These are phyloP conservation scores for Takashimella koratensis DNA, from an alignment of 1,284 basidiomycete genomes.

Conservation along the genomic window DNA sequence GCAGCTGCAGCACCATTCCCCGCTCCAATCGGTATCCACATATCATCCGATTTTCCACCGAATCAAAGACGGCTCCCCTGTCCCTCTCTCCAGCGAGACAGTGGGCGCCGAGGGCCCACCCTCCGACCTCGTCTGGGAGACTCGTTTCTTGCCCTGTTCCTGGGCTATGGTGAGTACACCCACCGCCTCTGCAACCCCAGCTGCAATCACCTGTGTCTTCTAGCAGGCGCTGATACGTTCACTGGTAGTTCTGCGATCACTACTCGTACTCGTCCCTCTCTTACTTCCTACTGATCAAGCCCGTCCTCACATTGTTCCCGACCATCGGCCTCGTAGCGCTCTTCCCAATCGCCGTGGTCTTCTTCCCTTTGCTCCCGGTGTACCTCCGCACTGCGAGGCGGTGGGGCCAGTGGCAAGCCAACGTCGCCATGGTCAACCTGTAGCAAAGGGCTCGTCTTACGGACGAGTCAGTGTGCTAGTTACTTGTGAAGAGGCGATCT, in stretches of 20 bases:
- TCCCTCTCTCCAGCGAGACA: background rate
- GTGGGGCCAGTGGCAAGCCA: conserved; percentile 46
- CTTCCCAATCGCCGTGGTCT: conserved; percentile 29
- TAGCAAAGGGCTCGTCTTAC: too few relatives aligned
- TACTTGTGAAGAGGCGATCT: too few relatives aligned
- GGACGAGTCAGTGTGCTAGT: too few relatives aligned
- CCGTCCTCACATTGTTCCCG: conserved; percentile 40
- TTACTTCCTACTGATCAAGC: conserved; percentile 48
- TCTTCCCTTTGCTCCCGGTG: conserved; percentile 36
- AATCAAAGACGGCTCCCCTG: background rate
- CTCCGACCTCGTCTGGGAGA: conserved; percentile 35
- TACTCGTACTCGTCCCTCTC: conserved; percentile 46
- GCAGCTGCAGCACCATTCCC: conserved; percentile 38
- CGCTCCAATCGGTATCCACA: conserved; percentile 19
- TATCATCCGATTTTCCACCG: conserved; percentile 46
- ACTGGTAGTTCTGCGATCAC: conserved; percentile 36
- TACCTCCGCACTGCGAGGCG: conserved; percentile 31
- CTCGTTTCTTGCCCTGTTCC: conserved; percentile 40
- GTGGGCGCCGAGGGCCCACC: background rate
- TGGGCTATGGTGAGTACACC: conserved; percentile 42
- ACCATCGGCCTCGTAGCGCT: conserved; percentile 38
- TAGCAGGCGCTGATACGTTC: too few relatives aligned
- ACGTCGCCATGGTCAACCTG: conserved; percentile 41
- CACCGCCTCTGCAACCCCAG: background rate
- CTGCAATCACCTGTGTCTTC: background rate